phyloP scores from a whole-genome alignment of 371 early-diverging fungal species.

The Mortierella sp. region DNA sequence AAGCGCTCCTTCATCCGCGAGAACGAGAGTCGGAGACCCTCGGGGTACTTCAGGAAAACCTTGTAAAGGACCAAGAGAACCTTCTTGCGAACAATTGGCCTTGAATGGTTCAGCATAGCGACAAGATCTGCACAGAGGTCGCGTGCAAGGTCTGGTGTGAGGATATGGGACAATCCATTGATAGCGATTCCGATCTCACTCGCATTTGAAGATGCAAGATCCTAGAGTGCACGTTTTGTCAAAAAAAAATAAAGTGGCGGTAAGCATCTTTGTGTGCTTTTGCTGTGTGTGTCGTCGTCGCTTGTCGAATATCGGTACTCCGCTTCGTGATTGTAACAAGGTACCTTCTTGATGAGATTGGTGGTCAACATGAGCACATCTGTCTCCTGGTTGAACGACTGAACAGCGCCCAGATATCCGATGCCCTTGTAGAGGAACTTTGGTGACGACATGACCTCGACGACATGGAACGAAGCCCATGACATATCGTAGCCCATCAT shows the following conservation, averaged over 20 bases:
- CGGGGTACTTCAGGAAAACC: conserved; percentile 91
- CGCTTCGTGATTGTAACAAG: background rate
- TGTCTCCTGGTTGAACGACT: conserved; percentile 93
- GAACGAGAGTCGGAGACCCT: conserved; percentile 87
- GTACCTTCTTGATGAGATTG: conserved; percentile 94
- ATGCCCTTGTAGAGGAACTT: conserved; percentile 88
- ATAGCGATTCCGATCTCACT: conserved; percentile 92
- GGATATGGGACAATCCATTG: conserved; percentile 91
- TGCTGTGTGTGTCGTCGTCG: background rate
- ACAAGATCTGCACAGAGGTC: conserved; percentile 92
- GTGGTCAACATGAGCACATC: conserved; percentile 97
- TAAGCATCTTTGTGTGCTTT: background rate
- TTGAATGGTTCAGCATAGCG: conserved; percentile 88
- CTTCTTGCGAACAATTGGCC: conserved; percentile 94
- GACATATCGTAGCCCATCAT: conserved; percentile 97
- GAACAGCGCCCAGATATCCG: conserved; percentile 93
- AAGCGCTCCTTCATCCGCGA: conserved; percentile 90
- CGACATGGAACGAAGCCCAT: conserved; percentile 96
- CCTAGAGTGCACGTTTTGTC: conserved; percentile 62
- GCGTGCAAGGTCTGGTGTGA: conserved; percentile 91
- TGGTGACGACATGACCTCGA: conserved; percentile 97
- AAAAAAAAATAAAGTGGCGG: background rate
- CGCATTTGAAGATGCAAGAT: conserved; percentile 83
- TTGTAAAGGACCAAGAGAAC: conserved; percentile 91
- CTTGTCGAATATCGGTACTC: conserved; percentile 22